A percentile compares a stretch with the other conserved stretches of the same genome.
phyloP scores from a whole-genome alignment of 2,329 filamentous ascomycete genomes.

The Botrytis elliptica region DNA sequence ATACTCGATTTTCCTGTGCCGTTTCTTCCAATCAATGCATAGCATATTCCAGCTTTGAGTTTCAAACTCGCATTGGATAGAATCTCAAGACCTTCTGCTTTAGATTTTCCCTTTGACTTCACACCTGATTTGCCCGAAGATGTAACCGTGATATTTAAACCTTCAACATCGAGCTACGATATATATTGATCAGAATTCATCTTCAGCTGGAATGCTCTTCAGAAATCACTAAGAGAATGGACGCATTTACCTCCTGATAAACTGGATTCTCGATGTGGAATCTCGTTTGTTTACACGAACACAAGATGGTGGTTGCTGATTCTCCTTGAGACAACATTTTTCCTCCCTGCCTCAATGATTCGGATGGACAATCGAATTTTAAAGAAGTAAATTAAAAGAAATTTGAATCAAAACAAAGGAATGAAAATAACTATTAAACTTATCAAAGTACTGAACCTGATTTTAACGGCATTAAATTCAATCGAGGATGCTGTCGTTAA shows the following conservation, averaged over 20 bases:
- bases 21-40: conserved; percentile 78
- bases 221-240: too few species aligned
- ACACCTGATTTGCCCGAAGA: conserved; percentile 42
- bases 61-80: conserved; percentile 67
- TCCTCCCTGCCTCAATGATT: neutral
- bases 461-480: neutral
- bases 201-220: neutral
- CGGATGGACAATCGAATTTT: neutral
- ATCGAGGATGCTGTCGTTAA: neutral
- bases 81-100: conserved; percentile 60
- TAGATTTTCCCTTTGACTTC: conserved; percentile 53
- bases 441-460: neutral
- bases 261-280: conserved; percentile 39
- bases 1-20: conserved; percentile 80
- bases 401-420: neutral
- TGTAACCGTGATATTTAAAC: conserved; percentile 66
- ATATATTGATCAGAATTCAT: conserved; percentile 13
- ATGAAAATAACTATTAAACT: neutral
- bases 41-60: conserved; percentile 70
- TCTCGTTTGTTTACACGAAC: conserved; percentile 39
- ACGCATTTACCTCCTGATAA: conserved; percentile 35
- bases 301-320: conserved; percentile 34
- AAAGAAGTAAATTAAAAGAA: neutral
- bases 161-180: conserved; percentile 66
- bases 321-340: conserved; percentile 25